phyloP scores from a whole-genome alignment of 192 early-diverging fungal species.

The Dispira simplex region DNA sequence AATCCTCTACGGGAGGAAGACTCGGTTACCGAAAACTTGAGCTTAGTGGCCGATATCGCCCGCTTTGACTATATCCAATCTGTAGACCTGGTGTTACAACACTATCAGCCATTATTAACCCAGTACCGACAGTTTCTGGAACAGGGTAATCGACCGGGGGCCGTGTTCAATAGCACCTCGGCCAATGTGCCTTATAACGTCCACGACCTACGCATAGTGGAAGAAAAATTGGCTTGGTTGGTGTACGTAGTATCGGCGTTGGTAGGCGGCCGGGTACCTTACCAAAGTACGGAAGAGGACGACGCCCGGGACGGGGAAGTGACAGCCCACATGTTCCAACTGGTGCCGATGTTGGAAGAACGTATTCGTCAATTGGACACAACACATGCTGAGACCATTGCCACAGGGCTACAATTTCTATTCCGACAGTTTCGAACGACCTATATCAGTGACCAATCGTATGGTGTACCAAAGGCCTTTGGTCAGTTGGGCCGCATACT shows the following conservation, averaged over 20 bases:
- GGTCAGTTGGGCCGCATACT: conserved; percentile 41
- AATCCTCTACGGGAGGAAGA: conserved; percentile 51
- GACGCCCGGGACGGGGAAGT: conserved; percentile 65
- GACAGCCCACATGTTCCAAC: conserved; percentile 45
- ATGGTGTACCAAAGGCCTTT: conserved; percentile 47
- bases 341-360: conserved; percentile 50
- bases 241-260: conserved; percentile 57
- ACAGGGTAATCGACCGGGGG: conserved; percentile 7
- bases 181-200: conserved; percentile 21
- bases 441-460: conserved; percentile 60
- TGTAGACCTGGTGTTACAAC: conserved; percentile 26
- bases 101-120: conserved; percentile 40
- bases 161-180: conserved; percentile 4
- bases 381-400: conserved; percentile 42
- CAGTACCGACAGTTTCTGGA: conserved; percentile 38
- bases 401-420: conserved; percentile 67
- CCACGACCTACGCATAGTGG: conserved; percentile 27
- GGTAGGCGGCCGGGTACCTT: conserved; percentile 56
- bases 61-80: conserved; percentile 50
- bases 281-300: conserved; percentile 59
- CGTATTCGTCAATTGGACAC: conserved; percentile 33
- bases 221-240: conserved; percentile 63
- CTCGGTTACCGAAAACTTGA: conserved; percentile 44
- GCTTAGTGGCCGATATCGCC: conserved; percentile 47
- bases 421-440: conserved; percentile 61